These are phyloP conservation scores for Aegilops speltoides DNA, from an alignment of 176 grass and related monocot species.

Conservation along the genomic window DNA sequence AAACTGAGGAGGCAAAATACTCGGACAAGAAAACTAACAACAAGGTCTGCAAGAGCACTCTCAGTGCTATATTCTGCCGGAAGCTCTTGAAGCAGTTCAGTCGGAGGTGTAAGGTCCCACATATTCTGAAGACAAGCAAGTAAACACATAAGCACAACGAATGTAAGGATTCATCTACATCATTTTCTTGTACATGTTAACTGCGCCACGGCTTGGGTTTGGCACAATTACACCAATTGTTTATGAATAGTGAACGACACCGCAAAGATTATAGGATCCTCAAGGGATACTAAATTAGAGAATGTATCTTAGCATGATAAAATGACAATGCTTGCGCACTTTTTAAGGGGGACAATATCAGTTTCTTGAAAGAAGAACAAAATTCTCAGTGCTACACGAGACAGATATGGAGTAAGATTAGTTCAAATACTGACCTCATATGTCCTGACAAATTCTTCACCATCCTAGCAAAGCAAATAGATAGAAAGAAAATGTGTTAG, in stretches of 20 bases:
- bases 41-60: slow-evolving; percentile 49
- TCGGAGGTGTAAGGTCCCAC: slow-evolving; percentile 51
- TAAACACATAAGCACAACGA: neutral
- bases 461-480: slow-evolving; percentile 24
- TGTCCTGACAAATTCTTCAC: neutral
- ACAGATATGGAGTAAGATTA: neutral
- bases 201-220: neutral
- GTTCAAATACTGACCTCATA: slow-evolving; percentile 22
- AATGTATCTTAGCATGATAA: slow-evolving; percentile 3
- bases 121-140: slow-evolving; percentile 37
- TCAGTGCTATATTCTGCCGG: slow-evolving; percentile 55
- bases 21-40: slow-evolving; percentile 45
- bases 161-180: neutral
- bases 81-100: slow-evolving; percentile 52
- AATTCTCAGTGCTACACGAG: neutral
- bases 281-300: neutral
- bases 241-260: neutral
- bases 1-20: slow-evolving; percentile 9
- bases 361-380: neutral
- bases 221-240: neutral
- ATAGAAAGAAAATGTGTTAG: neutral
- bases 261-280: neutral
- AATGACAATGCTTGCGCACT: neutral
- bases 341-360: neutral
- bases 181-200: neutral